These are phyloP conservation scores for Linnemannia hyalina DNA, from an alignment of 192 early-diverging fungal species.

Conservation along the genomic window DNA sequence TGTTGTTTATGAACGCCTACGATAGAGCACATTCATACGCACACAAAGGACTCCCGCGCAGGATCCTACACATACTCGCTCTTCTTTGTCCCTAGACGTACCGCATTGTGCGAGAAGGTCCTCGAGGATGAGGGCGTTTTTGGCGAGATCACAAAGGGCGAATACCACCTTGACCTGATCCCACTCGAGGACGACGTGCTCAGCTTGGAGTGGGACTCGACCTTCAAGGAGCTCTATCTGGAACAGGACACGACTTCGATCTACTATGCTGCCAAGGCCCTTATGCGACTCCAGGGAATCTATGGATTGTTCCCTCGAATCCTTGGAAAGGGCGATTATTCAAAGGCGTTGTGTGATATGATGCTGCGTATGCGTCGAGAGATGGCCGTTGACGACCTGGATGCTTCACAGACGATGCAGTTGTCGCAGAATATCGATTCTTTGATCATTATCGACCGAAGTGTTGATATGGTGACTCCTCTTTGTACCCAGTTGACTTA, in stretches of 20 bases:
- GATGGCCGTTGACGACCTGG: conserved; percentile 69
- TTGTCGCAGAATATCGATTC: conserved; percentile 82
- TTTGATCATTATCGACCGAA: conserved; percentile 90
- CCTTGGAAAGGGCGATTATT: conserved; percentile 89
- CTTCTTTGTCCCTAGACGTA: conserved; percentile 91
- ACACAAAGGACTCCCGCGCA: conserved; percentile 17
- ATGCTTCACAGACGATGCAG: conserved; percentile 60
- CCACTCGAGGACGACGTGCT: conserved; percentile 92
- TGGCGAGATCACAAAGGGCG: conserved; percentile 87
- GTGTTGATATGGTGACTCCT: conserved; percentile 92
- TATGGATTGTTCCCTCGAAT: conserved; percentile 93
- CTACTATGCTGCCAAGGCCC: conserved; percentile 78
- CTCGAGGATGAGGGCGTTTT: conserved; percentile 94
- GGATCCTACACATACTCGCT: conserved; percentile 71
- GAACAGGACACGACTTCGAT: conserved; percentile 84
- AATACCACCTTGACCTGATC: conserved; percentile 92
- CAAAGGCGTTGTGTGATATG: conserved; percentile 83
- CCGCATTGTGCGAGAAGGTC: conserved; percentile 92
- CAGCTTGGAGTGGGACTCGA: conserved; percentile 87
- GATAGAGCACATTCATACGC: conserved; percentile 44
- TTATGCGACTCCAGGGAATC: conserved; percentile 92
- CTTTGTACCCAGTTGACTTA: conserved; percentile 97
- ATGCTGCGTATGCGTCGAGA: conserved; percentile 88
- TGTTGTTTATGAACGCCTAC: background rate
- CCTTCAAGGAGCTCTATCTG: conserved; percentile 88